These are phyloP conservation scores for Myxozyma monticola DNA, from an alignment of 805 yeast genomes.

Conservation along the genomic window DNA sequence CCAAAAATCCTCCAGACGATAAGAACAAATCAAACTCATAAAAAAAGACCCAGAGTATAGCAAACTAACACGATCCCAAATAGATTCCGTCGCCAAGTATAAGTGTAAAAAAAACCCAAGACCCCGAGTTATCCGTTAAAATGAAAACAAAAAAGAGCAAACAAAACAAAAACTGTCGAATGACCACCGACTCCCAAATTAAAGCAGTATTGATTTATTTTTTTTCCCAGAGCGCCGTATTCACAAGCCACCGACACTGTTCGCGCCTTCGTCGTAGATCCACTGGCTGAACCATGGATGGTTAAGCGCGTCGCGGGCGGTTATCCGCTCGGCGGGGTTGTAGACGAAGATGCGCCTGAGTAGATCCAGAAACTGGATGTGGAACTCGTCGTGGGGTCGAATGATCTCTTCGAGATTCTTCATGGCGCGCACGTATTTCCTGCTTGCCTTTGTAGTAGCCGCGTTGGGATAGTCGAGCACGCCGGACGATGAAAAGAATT, in stretches of 20 bases:
- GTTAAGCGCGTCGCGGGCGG: slow-evolving; percentile 71
- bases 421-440: slow-evolving; percentile 41
- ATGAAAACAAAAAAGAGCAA: background rate
- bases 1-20: too few species aligned
- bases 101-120: too few species aligned
- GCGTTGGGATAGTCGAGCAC: slow-evolving; percentile 41
- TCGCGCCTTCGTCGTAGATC: slow-evolving; percentile 15
- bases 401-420: slow-evolving; percentile 37
- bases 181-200: too few species aligned
- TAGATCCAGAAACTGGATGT: slow-evolving; percentile 58
- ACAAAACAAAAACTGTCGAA: background rate
- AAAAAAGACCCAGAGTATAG: too few species aligned
- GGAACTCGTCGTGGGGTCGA: slow-evolving; percentile 24
- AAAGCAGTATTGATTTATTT: too few species aligned
- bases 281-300: slow-evolving; percentile 70
- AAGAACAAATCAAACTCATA: too few species aligned
- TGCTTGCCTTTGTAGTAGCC: slow-evolving; percentile 41
- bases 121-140: background rate
- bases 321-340: slow-evolving; percentile 69
- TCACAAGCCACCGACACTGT: slow-evolving; percentile 3
- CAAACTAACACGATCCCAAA: too few species aligned
- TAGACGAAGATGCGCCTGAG: slow-evolving; percentile 63
- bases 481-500: slow-evolving; percentile 33
- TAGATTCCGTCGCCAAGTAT: too few species aligned
- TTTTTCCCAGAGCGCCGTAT: slow-evolving; percentile 44